Evolutionary conservation across 2,329 filamentous ascomycete genomes (phyloP), one percentile per base, ranked within the genome.

Genomic region (Botrytis porri): DNA sequence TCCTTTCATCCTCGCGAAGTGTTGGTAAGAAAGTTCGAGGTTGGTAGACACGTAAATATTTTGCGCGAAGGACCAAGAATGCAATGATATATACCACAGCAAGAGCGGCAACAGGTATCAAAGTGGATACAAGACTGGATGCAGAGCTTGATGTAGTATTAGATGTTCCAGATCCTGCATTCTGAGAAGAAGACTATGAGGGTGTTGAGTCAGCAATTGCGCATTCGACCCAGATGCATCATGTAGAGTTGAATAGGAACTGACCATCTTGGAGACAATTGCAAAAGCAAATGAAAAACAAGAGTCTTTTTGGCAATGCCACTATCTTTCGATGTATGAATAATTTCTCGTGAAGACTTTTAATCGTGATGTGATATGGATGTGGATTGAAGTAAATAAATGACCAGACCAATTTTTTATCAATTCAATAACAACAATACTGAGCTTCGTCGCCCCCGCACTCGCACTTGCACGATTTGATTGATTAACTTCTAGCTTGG

Each of bases 11-110:
- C 39, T 85, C 80, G 16, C 84, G 82, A 73, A 90, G 80, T 35
- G 84, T 83, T 4, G 84, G 83, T 48, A 88, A 81, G 76, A 86
- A 88, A 51, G 86, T 87, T 79, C 86, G 82, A 37, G 86, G 86
- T 71, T 84, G 84, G 78, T 88, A 88, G 73, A 85, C 83, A 62
- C 86, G 82, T 69, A 81, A 82, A 71, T 86, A 80, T 32, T 79
- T 83, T 60, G 81, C 81, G 73, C 86, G 84, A 70, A 88, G 79
- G 63, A 88, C 78, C 37, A 87, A 76, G 79, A 88, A 88, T 18
- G 79, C 64, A 54, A 82, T 74, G 14, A 84, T 59, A 39, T 85
- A 80, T 79, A 85, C 84, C 35, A 78, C 81, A 18, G 78, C 81
- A 41, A 83, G 81, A 54, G 84, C 76, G 41, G 85, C 77, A 37